Conservation (phyloP, 371 early-diverging fungal genomes). For the Mortierella sp. region DNA sequence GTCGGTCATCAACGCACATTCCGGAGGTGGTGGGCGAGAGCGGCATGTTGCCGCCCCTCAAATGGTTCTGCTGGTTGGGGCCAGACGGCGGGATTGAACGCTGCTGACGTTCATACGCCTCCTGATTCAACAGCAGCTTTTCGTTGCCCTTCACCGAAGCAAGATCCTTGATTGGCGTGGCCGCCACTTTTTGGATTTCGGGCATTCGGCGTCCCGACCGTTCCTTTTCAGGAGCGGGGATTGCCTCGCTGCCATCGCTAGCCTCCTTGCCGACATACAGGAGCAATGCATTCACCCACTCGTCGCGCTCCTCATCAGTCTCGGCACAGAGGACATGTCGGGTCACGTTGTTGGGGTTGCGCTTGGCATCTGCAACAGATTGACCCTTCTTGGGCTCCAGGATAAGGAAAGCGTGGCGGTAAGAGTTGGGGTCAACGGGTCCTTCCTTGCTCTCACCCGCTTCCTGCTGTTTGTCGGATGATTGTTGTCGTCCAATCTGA, state of each 20-base stretch:
- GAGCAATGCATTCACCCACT: slow-evolving; percentile 83
- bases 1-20: slow-evolving; percentile 29
- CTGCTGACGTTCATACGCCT: slow-evolving; percentile 53
- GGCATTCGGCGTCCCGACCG: slow-evolving; percentile 61
- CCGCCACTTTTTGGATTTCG: slow-evolving; percentile 45
- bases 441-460: slow-evolving; percentile 57
- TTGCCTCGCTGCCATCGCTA: slow-evolving; percentile 18
- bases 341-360: slow-evolving; percentile 63
- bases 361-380: slow-evolving; percentile 61
- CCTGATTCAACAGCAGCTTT: slow-evolving; percentile 50
- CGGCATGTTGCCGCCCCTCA: slow-evolving; percentile 16
- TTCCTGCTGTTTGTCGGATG: slow-evolving; percentile 44
- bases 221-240: slow-evolving; percentile 55
- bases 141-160: slow-evolving; percentile 46
- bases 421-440: slow-evolving; percentile 58
- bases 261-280: slow-evolving; percentile 61
- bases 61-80: slow-evolving; percentile 25
- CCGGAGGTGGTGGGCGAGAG: slow-evolving; percentile 31
- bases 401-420: slow-evolving; percentile 83
- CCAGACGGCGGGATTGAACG: slow-evolving; percentile 32
- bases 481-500: slow-evolving; percentile 68
- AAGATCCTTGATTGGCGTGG: slow-evolving; percentile 52
- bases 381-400: slow-evolving; percentile 77
- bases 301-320: slow-evolving; percentile 87
- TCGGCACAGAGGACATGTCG: slow-evolving; percentile 90